A percentile compares a stretch with the other conserved stretches of the same genome.
Evolutionary conservation across 208 protist genomes (phyloP).

Genomic region (Leishmania tropica): DNA sequence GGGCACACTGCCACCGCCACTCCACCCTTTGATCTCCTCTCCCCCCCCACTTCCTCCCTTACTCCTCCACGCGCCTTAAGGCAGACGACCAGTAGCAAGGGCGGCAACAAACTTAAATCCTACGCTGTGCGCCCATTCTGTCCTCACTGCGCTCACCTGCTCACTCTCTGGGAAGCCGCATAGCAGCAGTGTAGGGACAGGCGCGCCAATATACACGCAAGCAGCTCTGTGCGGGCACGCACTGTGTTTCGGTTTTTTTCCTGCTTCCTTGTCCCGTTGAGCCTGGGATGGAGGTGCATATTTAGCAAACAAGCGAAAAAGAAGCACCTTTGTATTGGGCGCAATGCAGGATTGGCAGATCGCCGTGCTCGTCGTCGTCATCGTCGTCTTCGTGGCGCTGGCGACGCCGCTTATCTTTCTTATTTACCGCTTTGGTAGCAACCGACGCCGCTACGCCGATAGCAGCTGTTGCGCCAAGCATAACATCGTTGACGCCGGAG

Average conservation of each 20-base stretch:
- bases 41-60: neutral
- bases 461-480: neutral
- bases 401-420: slow-evolving; percentile 42
- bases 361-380: slow-evolving; percentile 55
- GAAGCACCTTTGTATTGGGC: neutral
- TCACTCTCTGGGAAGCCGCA: neutral
- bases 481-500: neutral
- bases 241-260: neutral
- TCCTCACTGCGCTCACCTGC: neutral
- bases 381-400: slow-evolving; percentile 49
- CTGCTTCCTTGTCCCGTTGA: neutral
- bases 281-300: neutral
- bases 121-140: neutral
- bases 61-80: neutral
- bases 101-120: neutral
- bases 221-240: neutral
- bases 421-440: slow-evolving; percentile 32
- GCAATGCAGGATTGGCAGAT: slow-evolving; percentile 63
- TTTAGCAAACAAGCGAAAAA: neutral
- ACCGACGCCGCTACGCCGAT: slow-evolving; percentile 15
- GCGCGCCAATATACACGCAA: neutral
- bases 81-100: neutral
- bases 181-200: neutral
- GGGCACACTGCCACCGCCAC: neutral
- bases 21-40: neutral